A percentile compares a stretch with the other conserved stretches of the same genome.
phyloP scores from a whole-genome alignment of 768 basidiomycete species.

The Pleurotus tuber-regium region DNA sequence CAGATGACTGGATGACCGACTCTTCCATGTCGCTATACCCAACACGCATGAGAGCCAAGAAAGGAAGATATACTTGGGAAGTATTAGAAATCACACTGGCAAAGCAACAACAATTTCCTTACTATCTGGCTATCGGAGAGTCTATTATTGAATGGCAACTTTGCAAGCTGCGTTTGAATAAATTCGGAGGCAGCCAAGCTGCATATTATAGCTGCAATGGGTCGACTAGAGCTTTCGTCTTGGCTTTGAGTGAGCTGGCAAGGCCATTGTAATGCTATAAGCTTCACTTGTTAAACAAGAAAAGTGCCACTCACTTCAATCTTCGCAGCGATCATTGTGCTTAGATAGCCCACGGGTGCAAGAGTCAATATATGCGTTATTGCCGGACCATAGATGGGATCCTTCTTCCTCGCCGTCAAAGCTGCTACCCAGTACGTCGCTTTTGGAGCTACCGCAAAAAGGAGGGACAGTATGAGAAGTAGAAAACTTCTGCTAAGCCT shows the following conservation, averaged over 20 bases:
- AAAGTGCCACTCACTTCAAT: conserved; percentile 21
- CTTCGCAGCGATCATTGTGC: conserved; percentile 43
- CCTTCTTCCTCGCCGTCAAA: conserved; percentile 50
- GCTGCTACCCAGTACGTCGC: conserved; percentile 67
- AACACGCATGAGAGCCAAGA: conserved; percentile 12
- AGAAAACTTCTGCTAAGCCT: conserved; percentile 23
- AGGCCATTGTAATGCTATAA: neutral
- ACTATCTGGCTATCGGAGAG: conserved; percentile 38
- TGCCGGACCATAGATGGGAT: conserved; percentile 56
- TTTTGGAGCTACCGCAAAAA: conserved; percentile 47
- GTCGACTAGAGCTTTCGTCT: conserved; percentile 2
- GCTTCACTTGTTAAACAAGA: neutral
- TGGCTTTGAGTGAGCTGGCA: neutral
- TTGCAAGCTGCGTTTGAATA: neutral
- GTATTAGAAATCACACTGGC: neutral
- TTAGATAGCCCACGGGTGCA: conserved; percentile 52
- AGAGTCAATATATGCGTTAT: conserved; percentile 56
- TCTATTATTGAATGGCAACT: neutral
- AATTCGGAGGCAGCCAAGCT: conserved; percentile 1
- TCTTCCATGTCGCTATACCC: neutral
- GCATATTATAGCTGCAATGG: conserved; percentile 4
- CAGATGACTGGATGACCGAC: neutral
- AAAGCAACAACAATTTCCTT: conserved; percentile 16
- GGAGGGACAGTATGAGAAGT: conserved; percentile 33
- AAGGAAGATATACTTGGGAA: conserved; percentile 17